Evolutionary conservation across 2,329 filamentous ascomycete species (phyloP).

Genomic region (Colletotrichum sp.): DNA sequence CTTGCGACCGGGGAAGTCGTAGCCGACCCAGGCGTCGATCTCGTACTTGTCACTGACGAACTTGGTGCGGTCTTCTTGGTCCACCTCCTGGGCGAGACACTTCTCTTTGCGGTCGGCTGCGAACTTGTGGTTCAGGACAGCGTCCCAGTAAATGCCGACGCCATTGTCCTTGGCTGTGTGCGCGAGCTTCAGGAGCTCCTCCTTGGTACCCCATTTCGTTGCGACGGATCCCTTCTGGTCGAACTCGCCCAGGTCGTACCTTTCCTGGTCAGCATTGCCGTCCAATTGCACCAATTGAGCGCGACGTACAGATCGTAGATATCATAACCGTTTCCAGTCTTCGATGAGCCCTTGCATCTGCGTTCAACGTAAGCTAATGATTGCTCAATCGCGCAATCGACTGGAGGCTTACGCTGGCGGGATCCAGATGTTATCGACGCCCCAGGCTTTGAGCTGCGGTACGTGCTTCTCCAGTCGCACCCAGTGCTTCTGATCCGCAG

Average conservation of each 20-base stretch:
- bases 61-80: constrained; percentile 63
- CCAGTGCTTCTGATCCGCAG: constrained; percentile 68
- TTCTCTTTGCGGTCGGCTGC: constrained; percentile 71
- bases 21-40: constrained; percentile 75
- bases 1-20: constrained; percentile 68
- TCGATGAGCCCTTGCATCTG: constrained; percentile 68
- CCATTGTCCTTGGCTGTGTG: constrained; percentile 57
- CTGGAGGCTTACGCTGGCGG: constrained; percentile 57
- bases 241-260: constrained; percentile 72
- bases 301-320: constrained; percentile 66
- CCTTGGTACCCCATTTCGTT: constrained; percentile 75
- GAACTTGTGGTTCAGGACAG: constrained; percentile 78
- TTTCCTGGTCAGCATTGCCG: neutral
- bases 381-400: neutral
- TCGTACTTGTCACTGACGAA: constrained; percentile 63
- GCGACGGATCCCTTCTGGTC: constrained; percentile 69
- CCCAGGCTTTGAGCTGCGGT: constrained; percentile 62
- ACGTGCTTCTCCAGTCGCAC: constrained; percentile 61
- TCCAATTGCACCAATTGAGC: neutral
- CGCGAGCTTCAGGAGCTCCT: constrained; percentile 62
- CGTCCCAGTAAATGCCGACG: constrained; percentile 73
- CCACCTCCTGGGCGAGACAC: constrained; percentile 68
- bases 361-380: neutral
- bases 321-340: constrained; percentile 71
- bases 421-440: constrained; percentile 71